Evolutionary conservation across 805 yeast genomes (phyloP), one percentile per base, ranked within the genome.

Genomic region (Yarrowia divulgata): DNA sequence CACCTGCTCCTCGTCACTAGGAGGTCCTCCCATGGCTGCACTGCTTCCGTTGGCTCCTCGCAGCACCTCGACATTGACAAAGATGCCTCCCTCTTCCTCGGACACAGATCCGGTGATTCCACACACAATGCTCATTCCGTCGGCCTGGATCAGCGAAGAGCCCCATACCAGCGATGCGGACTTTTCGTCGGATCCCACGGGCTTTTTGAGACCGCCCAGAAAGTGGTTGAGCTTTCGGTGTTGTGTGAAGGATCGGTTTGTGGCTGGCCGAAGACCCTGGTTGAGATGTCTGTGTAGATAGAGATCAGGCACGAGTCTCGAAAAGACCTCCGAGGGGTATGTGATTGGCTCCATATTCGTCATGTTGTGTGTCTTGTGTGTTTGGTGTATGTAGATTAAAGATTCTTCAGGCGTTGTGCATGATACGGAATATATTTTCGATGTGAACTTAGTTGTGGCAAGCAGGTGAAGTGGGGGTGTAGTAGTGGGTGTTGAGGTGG

Each of bases 221-320:
- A 71, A 72, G 32, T 87, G 77, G 13, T 79, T 75, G 1, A 90
- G 78, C 1, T 87, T 83, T 72, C 89, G 86, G 78, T 90, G 90
- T 79, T 93, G 97, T 73, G 85, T 85, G 74, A 88, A 86, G 42
- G 83, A 82, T 55, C 97, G 84, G 63, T 88, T 79, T 8, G 78
- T 78, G 58, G 88, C 85, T 10, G 97, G 97, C 71, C 98, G 87
- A 29, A 89, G 75, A 0, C 95, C 94, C 19, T 87, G 80, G 19
- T 89, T 84, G 16, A 93, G 77, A 77, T 92, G 97, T 75, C 96
- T 85, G 75, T 90, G 90, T 54, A 93, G 81, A 6, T 94, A 90
- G 14, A 90, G 76, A 69, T 91, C 97, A 0, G 98, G 97, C 1
- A 96, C 91, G 45, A 93, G 85, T 67, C 95, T 81, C 0, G 95